Evolutionary conservation across 83 land plant genomes (phyloP).

Genomic region (Picea abies): DNA sequence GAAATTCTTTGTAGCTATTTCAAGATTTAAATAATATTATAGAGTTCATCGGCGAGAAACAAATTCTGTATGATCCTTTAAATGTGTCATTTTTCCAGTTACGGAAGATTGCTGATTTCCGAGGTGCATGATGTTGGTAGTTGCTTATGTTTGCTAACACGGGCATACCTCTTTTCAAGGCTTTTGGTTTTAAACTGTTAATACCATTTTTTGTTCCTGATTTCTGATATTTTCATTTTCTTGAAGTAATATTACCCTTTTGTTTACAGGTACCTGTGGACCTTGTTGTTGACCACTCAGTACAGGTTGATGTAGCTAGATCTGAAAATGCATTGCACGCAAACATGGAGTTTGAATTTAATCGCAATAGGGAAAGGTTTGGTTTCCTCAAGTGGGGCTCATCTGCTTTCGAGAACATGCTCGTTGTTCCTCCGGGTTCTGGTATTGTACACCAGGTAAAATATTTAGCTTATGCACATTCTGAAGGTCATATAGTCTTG

Average conservation of each 20-base stretch:
- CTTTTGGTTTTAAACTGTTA: not conserved
- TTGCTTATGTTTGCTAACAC: too few relatives aligned
- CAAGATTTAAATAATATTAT: too few relatives aligned
- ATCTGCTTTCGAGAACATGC: slow-evolving; percentile 92
- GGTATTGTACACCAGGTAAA: slow-evolving; percentile 98
- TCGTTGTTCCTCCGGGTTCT: slow-evolving; percentile 99
- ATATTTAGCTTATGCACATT: not conserved
- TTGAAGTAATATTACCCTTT: not conserved
- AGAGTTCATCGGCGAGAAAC: too few relatives aligned
- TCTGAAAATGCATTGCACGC: slow-evolving; percentile 56
- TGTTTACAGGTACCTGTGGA: slow-evolving; percentile 90
- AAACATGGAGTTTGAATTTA: slow-evolving; percentile 68
- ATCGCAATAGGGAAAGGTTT: slow-evolving; percentile 93
- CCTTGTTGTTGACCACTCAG: slow-evolving; percentile 76
- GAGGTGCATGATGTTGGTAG: too few relatives aligned
- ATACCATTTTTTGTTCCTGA: not conserved
- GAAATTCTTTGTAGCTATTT: too few relatives aligned
- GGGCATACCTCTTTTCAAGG: not conserved
- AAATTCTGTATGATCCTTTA: too few relatives aligned
- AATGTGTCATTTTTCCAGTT: too few relatives aligned
- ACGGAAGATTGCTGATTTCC: too few relatives aligned
- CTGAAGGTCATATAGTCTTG: too few relatives aligned
- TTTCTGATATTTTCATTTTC: not conserved
- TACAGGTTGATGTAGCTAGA: slow-evolving; percentile 72
- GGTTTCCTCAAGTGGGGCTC: slow-evolving; percentile 98